These are phyloP conservation scores for Penicillium verrucosum DNA, from an alignment of 2,329 filamentous ascomycete species.

Conservation along the genomic window DNA sequence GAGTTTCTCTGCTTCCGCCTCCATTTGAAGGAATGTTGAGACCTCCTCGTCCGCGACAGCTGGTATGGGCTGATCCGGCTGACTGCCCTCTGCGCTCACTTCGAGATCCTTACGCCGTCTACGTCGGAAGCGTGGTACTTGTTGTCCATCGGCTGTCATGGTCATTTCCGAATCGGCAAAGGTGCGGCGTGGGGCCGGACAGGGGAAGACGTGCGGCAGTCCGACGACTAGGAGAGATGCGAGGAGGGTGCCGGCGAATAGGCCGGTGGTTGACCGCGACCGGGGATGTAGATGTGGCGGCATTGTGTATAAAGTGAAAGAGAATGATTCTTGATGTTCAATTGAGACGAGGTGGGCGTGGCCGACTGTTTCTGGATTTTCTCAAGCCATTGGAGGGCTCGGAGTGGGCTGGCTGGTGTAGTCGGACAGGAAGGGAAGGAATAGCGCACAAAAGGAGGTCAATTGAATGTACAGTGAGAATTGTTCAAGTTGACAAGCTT, in stretches of 20 bases:
- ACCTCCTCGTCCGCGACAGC: slow-evolving; percentile 40
- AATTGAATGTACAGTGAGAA: slow-evolving; percentile 12
- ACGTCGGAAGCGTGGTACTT: slow-evolving; percentile 36
- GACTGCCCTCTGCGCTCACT: slow-evolving; percentile 12
- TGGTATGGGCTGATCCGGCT: slow-evolving; percentile 16
- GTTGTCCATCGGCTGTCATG: slow-evolving; percentile 43
- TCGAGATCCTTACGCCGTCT: slow-evolving; percentile 36
- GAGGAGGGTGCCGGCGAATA: slow-evolving; percentile 89
- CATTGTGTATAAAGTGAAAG: slow-evolving; percentile 52
- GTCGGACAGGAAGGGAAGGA: neutral
- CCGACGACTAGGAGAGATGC: slow-evolving; percentile 90
- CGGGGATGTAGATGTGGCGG: slow-evolving; percentile 84
- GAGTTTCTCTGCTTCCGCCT: slow-evolving; percentile 40
- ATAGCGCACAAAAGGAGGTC: neutral
- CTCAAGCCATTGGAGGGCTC: slow-evolving; percentile 22
- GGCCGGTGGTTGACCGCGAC: slow-evolving; percentile 86
- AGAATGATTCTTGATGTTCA: slow-evolving; percentile 2
- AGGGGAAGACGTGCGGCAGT: slow-evolving; percentile 85
- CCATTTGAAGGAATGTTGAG: slow-evolving; percentile 43
- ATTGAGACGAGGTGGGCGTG: slow-evolving; percentile 17
- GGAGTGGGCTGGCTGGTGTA: neutral
- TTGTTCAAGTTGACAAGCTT: neutral
- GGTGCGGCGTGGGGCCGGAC: slow-evolving; percentile 73
- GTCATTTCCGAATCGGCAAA: slow-evolving; percentile 65
- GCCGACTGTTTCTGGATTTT: slow-evolving; percentile 13